Conservation (phyloP, 352 stramenopile genomes). For the Phytophthora brassicae region DNA sequence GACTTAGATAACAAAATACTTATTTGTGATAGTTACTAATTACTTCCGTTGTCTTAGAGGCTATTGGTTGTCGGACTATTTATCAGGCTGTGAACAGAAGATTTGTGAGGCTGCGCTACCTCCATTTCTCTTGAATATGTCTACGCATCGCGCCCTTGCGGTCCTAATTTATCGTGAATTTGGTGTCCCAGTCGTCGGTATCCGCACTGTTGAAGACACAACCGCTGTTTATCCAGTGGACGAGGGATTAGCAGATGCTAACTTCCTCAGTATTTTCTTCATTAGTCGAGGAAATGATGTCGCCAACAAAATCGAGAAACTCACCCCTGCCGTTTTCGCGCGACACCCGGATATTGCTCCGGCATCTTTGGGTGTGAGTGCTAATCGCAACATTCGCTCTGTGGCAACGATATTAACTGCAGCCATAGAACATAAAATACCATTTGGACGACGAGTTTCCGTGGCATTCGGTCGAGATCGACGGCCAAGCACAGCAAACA, state of each 20-base stretch:
- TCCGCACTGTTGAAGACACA: conserved; percentile 57
- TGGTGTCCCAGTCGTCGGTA: conserved; percentile 49
- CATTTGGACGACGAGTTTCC: conserved; percentile 23
- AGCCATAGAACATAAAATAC: conserved; percentile 36
- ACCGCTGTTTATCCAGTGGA: conserved; percentile 55
- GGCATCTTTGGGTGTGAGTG: conserved; percentile 27
- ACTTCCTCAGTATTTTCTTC: conserved; percentile 67
- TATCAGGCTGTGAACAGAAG: conserved; percentile 53
- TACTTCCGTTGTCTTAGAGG: conserved; percentile 23
- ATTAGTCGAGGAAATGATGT: conserved; percentile 51
- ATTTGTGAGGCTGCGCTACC: conserved; percentile 63
- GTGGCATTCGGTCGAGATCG: conserved; percentile 26
- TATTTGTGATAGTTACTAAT: background rate
- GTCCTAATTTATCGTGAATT: conserved; percentile 73
- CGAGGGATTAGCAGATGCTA: conserved; percentile 43
- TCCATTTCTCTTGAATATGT: conserved; percentile 49
- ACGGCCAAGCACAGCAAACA: conserved; percentile 8
- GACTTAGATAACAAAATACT: background rate
- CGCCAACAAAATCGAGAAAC: conserved; percentile 56
- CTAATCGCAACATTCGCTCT: conserved; percentile 37
- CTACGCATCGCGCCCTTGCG: conserved; percentile 50
- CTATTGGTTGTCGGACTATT: conserved; percentile 69
- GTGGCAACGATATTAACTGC: conserved; percentile 37
- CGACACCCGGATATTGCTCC: conserved; percentile 57
- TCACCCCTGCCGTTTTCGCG: conserved; percentile 44